Percentiles rank a stretch among this genome's conserved stretches.
Conservation (phyloP, 148 eudicot genomes). For the Heliosperma pusillum region DNA sequence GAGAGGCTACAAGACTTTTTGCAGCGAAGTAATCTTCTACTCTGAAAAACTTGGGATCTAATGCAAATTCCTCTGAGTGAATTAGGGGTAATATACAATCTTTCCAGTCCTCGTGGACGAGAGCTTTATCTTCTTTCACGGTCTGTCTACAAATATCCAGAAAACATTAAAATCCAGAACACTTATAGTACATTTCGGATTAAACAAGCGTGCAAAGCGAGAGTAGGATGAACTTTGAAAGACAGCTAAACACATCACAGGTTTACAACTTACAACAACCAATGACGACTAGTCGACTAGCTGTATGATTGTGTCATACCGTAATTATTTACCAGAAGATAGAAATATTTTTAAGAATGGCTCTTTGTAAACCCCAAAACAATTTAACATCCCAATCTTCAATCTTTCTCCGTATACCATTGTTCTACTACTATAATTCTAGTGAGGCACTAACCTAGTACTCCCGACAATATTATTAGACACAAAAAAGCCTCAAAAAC, state of each 20-base stretch:
- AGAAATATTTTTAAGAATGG: neutral
- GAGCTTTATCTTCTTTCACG: constrained; percentile 73
- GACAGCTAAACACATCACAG: neutral
- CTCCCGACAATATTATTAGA: neutral
- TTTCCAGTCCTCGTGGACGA: constrained; percentile 74
- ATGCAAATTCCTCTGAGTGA: constrained; percentile 34
- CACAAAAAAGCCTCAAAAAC: neutral
- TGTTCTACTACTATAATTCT: neutral
- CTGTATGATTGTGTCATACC: neutral
- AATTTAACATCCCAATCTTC: neutral
- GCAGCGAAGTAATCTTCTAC: constrained; percentile 79
- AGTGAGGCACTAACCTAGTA: neutral
- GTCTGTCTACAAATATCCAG: constrained; percentile 53
- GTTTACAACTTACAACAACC: neutral
- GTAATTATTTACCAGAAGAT: neutral
- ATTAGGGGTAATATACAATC: constrained; percentile 69
- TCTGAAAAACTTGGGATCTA: constrained; percentile 59
- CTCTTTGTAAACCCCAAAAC: neutral
- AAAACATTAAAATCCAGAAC: constrained; percentile 18
- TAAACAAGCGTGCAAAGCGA: neutral
- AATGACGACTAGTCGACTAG: no score
- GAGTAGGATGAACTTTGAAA: neutral
- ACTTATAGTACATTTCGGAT: neutral
- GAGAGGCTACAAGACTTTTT: constrained; percentile 84
- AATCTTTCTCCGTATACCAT: no score